Percentiles rank a stretch among this genome's conserved stretches.
These are phyloP conservation scores for Diaporthe sp. DNA, from an alignment of 2,329 filamentous ascomycete species.

Conservation along the genomic window DNA sequence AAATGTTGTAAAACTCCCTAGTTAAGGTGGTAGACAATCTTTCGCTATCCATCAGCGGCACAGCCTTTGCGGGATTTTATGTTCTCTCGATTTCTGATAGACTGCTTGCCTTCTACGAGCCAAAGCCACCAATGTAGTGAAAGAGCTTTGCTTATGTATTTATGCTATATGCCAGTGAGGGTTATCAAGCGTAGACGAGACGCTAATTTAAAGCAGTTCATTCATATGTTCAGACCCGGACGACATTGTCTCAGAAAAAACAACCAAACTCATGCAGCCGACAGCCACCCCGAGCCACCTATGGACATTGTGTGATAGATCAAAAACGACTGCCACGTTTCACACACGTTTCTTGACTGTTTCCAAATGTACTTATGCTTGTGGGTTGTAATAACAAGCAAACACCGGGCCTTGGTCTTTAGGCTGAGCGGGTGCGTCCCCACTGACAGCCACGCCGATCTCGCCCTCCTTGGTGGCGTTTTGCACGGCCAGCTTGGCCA, in stretches of 20 bases:
- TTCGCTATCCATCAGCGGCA: too few relatives aligned
- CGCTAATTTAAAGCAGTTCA: not conserved
- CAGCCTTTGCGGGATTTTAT: too few relatives aligned
- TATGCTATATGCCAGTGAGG: not conserved
- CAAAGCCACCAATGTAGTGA: not conserved
- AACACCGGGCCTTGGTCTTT: conserved; percentile 32
- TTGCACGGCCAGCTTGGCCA: not conserved
- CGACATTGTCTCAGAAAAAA: conserved; percentile 11
- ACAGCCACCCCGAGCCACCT: not conserved
- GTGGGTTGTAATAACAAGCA: conserved; percentile 36
- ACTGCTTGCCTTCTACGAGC: too few relatives aligned
- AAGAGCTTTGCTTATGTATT: not conserved
- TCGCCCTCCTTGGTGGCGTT: conserved; percentile 2
- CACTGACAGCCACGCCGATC: conserved; percentile 20
- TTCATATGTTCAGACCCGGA: not conserved
- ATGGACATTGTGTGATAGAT: not conserved
- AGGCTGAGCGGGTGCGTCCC: not conserved
- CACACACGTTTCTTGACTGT: too few relatives aligned
- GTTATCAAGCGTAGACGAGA: not conserved
- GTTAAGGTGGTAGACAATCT: too few relatives aligned
- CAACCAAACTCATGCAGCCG: conserved; percentile 3
- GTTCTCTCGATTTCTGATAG: not conserved
- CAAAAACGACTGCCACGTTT: not conserved
- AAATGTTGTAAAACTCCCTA: too few relatives aligned
- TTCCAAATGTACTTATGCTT: not conserved